phyloP scores from a whole-genome alignment of 2,329 filamentous ascomycete species.

The Fonsecaea pedrosoi region DNA sequence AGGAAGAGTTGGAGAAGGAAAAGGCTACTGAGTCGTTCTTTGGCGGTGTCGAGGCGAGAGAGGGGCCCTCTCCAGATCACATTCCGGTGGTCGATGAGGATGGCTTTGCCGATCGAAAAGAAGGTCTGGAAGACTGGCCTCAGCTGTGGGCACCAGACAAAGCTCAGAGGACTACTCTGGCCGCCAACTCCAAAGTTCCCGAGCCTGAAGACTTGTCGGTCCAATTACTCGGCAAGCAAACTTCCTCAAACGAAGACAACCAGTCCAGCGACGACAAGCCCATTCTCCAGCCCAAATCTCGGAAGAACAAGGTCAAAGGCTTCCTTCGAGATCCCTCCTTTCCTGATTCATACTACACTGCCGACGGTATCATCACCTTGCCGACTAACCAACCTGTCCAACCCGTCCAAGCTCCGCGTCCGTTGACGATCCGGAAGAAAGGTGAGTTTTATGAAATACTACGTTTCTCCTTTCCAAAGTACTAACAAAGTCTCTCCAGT shows the following conservation, averaged over 20 bases:
- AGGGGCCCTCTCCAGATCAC: constrained; percentile 4
- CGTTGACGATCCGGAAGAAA: constrained; percentile 19
- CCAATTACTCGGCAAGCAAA: constrained; percentile 9
- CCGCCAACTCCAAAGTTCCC: not conserved
- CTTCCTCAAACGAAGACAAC: not conserved
- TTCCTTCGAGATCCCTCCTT: constrained; percentile 5
- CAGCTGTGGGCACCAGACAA: constrained; percentile 14
- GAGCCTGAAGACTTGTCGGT: constrained; percentile 5
- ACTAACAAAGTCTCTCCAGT: constrained; percentile 11
- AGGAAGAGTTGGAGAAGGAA: constrained; percentile 14
- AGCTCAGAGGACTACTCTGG: not conserved
- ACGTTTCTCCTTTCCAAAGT: not conserved
- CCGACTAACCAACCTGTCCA: constrained; percentile 17
- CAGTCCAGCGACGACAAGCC: constrained; percentile 10
- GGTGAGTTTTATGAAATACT: not conserved
- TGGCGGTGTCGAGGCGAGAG: constrained; percentile 4
- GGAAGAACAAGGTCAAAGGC: constrained; percentile 18
- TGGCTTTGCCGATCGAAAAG: constrained; percentile 12
- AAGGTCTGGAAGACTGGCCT: constrained; percentile 22
- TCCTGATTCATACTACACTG: not conserved
- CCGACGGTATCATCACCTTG: constrained; percentile 10
- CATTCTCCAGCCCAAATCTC: constrained; percentile 30
- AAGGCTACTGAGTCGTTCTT: constrained; percentile 14
- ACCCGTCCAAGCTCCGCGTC: constrained; percentile 6
- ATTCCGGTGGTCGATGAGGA: constrained; percentile 17